Conservation (phyloP, 2,329 filamentous ascomycete genomes). For the Didymosphaeria variabile region DNA sequence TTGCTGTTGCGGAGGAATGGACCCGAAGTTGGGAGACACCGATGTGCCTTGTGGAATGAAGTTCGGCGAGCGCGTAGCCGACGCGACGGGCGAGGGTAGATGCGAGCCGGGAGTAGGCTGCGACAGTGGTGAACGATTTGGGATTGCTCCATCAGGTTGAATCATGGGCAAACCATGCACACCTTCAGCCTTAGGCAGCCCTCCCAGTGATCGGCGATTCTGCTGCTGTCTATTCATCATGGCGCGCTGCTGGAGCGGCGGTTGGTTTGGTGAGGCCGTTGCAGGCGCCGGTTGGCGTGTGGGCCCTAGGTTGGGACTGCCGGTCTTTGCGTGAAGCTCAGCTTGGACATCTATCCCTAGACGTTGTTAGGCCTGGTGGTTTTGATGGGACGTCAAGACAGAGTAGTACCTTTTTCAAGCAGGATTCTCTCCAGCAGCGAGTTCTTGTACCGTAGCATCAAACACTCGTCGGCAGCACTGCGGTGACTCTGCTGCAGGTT, state of each 20-base stretch:
- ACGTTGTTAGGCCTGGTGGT: slow-evolving; percentile 15
- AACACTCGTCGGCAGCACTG: slow-evolving; percentile 91
- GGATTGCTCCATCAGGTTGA: slow-evolving; percentile 51
- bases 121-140: slow-evolving; percentile 72
- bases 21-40: slow-evolving; percentile 68
- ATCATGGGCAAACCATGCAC: slow-evolving; percentile 52
- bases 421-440: slow-evolving; percentile 94
- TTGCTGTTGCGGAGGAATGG: slow-evolving; percentile 60
- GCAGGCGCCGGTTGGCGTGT: slow-evolving; percentile 67
- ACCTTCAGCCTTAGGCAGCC: slow-evolving; percentile 75
- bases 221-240: slow-evolving; percentile 82
- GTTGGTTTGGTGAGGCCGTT: slow-evolving; percentile 58
- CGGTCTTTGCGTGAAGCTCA: slow-evolving; percentile 91
- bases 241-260: slow-evolving; percentile 79
- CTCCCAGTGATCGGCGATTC: slow-evolving; percentile 72
- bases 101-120: slow-evolving; percentile 87
- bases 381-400: background rate
- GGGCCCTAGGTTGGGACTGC: slow-evolving; percentile 79
- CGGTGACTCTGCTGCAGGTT: slow-evolving; percentile 94
- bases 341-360: slow-evolving; percentile 96
- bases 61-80: slow-evolving; percentile 67
- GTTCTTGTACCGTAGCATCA: slow-evolving; percentile 99
- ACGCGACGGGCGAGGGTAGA: slow-evolving; percentile 69
- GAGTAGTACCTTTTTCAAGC: slow-evolving; percentile 82
- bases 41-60: slow-evolving; percentile 67